Percentiles rank a stretch among this genome's conserved stretches.
These are phyloP conservation scores for Ensete glaucum DNA, from an alignment of 176 grass and related monocot genomes.

Conservation along the genomic window DNA sequence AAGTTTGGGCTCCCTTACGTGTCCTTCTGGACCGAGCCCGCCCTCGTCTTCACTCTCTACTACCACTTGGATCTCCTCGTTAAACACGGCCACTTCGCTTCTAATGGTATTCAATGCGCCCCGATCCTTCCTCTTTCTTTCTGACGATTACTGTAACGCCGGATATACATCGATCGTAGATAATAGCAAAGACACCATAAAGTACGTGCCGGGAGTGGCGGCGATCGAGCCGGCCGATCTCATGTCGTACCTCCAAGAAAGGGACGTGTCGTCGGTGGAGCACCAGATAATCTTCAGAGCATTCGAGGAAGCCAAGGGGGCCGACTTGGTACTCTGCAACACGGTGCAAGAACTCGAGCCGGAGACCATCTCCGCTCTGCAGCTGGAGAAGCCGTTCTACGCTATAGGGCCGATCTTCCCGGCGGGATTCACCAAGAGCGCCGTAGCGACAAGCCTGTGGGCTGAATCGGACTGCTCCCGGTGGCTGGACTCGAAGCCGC, in stretches of 20 bases:
- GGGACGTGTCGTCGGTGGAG: conserved; percentile 39
- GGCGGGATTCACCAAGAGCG: conserved; percentile 33
- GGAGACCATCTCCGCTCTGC: conserved; percentile 40
- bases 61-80: conserved; percentile 49
- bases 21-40: conserved; percentile 33
- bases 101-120: conserved; percentile 27
- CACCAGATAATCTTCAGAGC: conserved; percentile 58
- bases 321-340: conserved; percentile 55
- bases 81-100: conserved; percentile 43
- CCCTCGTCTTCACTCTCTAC: conserved; percentile 56
- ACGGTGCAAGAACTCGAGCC: conserved; percentile 69
- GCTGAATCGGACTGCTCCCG: conserved; percentile 47
- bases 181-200: conserved; percentile 56
- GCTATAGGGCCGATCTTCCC: conserved; percentile 66
- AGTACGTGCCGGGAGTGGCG: conserved; percentile 62
- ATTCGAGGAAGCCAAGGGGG: conserved; percentile 45
- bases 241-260: conserved; percentile 47
- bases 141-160: background rate
- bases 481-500: conserved; percentile 38
- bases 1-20: conserved; percentile 29
- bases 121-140: background rate
- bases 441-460: conserved; percentile 56
- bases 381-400: conserved; percentile 45
- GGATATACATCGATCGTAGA: conserved; percentile 28
- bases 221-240: conserved; percentile 55